Evolutionary conservation across 768 basidiomycete genomes (phyloP), one percentile per base, ranked within the genome.

Genomic region (Clitopilus hobsonii): DNA sequence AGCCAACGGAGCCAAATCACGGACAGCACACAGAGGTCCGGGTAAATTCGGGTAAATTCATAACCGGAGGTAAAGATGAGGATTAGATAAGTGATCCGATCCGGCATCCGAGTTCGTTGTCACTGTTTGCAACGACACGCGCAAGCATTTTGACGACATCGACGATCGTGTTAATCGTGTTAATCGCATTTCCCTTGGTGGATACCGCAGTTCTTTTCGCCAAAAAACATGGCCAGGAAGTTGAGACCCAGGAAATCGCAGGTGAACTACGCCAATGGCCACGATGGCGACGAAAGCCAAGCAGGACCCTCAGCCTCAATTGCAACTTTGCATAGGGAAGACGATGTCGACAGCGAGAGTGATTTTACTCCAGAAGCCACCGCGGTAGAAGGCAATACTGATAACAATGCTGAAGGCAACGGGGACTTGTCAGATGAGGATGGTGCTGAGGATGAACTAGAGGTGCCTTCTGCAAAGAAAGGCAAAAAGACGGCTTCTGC

Each of bases 211-310:
- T 45, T 16, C n/a, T 16, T 20, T 11, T 20, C 67, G 58, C 0
- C 72, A 61, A 0, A 76, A n/a, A n/a, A n/a, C n/a, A 88, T 88
- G 86, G 57, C 78, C 14, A 77, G 83, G 29, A 66, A 78, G 48
- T 73, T 88, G 38, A 79, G 85, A 20, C 77, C 80, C 18, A 75
- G 87, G 52, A 81, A 76, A 52, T 70, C 74, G 20, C 75, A 71
- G 41, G 75, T 74, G 27, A 82, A 72, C 62, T 88, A 88, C 68
- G 69, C 73, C 0, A 58, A 61, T 22, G 58, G 79, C 20, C 8
- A 32, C 30, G 67, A 71, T 28, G 71, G 62, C 3, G 55, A 68
- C 27, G 74, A 67, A 1, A 59, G 65, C 26, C 62, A 59, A 6
- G 70, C 71, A 2, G 78, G 74, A 0, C 76, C 78, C 16, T 80